These are phyloP conservation scores for Cryoendolithus antarcticus DNA, from an alignment of 2,329 filamentous ascomycete genomes.

Conservation along the genomic window DNA sequence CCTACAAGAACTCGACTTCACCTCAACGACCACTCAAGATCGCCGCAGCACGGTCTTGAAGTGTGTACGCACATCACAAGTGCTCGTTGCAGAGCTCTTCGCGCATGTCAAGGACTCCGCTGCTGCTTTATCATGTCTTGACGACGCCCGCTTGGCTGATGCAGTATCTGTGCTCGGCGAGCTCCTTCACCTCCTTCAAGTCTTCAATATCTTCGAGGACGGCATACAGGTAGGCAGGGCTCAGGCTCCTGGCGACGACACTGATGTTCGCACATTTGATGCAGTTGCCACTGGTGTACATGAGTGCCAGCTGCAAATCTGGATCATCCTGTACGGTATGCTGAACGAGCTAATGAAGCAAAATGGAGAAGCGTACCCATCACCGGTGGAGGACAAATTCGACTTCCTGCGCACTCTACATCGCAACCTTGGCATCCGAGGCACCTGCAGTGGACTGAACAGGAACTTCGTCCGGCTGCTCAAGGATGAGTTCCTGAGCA, in stretches of 20 bases:
- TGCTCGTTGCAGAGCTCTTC: conserved; percentile 60
- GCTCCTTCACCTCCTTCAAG: conserved; percentile 63
- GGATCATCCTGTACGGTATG: conserved; percentile 76
- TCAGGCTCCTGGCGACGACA: conserved; percentile 47
- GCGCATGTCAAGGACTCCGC: conserved; percentile 53
- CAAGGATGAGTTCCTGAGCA: conserved; percentile 68
- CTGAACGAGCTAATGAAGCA: conserved; percentile 63
- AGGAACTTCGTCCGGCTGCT: conserved; percentile 83
- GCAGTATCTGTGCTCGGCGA: conserved; percentile 61
- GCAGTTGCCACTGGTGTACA: conserved; percentile 42
- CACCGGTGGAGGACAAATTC: conserved; percentile 59
- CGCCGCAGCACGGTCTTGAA: conserved; percentile 61
- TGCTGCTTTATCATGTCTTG: conserved; percentile 68
- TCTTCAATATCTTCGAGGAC: conserved; percentile 72
- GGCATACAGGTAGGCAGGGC: conserved; percentile 66
- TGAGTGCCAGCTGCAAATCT: conserved; percentile 76
- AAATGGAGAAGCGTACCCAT: conserved; percentile 50
- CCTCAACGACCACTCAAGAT: conserved; percentile 22
- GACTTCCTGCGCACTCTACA: conserved; percentile 74
- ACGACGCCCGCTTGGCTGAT: conserved; percentile 62
- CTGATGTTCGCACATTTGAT: conserved; percentile 22
- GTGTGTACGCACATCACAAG: conserved; percentile 67
- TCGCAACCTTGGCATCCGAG: conserved; percentile 68
- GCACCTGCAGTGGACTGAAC: conserved; percentile 72
- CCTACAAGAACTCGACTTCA: conserved; percentile 31